phyloP scores from a whole-genome alignment of 176 grass and related monocot species.

The Oryza meridionalis region DNA sequence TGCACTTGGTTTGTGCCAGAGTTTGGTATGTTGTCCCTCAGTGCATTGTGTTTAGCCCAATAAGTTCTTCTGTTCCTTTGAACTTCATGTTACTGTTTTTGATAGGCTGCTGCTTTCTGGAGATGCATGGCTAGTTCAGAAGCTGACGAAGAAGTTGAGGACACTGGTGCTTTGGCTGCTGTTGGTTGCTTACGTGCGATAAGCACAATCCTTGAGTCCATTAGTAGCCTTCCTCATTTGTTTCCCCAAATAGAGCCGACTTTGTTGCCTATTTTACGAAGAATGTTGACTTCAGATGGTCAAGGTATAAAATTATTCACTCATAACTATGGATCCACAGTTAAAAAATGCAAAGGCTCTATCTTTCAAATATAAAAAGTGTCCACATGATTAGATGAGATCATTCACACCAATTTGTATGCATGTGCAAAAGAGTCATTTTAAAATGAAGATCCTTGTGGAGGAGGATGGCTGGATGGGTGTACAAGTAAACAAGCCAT shows the following conservation, averaged over 20 bases:
- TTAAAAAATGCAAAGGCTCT: not conserved
- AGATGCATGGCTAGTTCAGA: slow-evolving; percentile 90
- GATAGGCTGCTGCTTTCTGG: slow-evolving; percentile 86
- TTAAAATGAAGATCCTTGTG: not conserved
- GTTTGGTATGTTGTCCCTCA: slow-evolving; percentile 58
- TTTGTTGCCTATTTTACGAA: slow-evolving; percentile 82
- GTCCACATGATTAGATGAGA: not conserved
- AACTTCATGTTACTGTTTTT: slow-evolving; percentile 49
- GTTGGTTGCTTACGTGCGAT: slow-evolving; percentile 89
- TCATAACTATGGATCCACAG: slow-evolving; percentile 2
- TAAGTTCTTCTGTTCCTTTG: not conserved
- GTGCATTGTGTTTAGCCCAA: not conserved
- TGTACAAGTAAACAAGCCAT: not conserved
- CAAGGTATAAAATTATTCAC: slow-evolving; percentile 69
- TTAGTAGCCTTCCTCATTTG: slow-evolving; percentile 92
- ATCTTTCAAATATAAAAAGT: not conserved
- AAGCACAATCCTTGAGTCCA: slow-evolving; percentile 93
- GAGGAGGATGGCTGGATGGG: not conserved
- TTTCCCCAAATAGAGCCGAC: slow-evolving; percentile 89
- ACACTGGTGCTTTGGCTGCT: slow-evolving; percentile 90
- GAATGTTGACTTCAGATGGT: slow-evolving; percentile 87
- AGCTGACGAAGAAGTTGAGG: slow-evolving; percentile 90
- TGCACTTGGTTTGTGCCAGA: slow-evolving; percentile 94
- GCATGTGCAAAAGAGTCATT: not conserved
- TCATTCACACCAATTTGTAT: not conserved